Base-by-base conservation (phyloP, 768 basidiomycete genomes). In the Sarcodon aspratus region DNA sequence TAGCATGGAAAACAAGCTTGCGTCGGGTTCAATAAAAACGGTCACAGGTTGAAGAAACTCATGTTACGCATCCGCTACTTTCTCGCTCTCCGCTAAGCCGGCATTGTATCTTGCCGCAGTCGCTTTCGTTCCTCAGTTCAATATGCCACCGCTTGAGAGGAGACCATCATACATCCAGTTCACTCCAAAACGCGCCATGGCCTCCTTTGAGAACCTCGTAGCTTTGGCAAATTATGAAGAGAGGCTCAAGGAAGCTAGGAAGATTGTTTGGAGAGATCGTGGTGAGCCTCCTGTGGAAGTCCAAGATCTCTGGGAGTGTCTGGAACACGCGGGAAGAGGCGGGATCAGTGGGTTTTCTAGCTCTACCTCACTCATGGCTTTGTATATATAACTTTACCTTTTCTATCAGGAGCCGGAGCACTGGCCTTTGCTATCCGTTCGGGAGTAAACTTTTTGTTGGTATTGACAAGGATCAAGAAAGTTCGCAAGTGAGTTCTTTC, bases 191-290 rank as follows among this genome's bases (percentile, higher is more conserved):
- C 68, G 70, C 34, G 76, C 82, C 3, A 79, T 85, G 68, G 73
- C 76, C 8, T 89, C 85, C 0, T 91, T 91, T 55, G 87, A 91
- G 60, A 88, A 86, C 58, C 69, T 93, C 7, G 82, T 89, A 17
- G 85, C 84, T 11, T 72, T 93, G 48, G 90, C 89, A 5, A 89
- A 90, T 64, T 79, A 85, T 63, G 82, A 88, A 60, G 85, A 91
- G 52, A 71, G 77, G 2, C 68, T 91, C 33, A 74, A 66, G 52
- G 80, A 79, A 48, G 85, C 88, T 0, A 73, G 84, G 48, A 86
- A 79, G 61, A 82, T 90, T 64, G 78, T 92, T 3, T 88, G 88
- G 85, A 71, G 85, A 10, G 83, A 89, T 57, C 69, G 75, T 52
- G 87, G 89, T 3, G 80, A 90, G 62, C 83, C 80, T 13, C 82